phyloP scores from a whole-genome alignment of 768 basidiomycete genomes.

The Lentinula detonsa region DNA sequence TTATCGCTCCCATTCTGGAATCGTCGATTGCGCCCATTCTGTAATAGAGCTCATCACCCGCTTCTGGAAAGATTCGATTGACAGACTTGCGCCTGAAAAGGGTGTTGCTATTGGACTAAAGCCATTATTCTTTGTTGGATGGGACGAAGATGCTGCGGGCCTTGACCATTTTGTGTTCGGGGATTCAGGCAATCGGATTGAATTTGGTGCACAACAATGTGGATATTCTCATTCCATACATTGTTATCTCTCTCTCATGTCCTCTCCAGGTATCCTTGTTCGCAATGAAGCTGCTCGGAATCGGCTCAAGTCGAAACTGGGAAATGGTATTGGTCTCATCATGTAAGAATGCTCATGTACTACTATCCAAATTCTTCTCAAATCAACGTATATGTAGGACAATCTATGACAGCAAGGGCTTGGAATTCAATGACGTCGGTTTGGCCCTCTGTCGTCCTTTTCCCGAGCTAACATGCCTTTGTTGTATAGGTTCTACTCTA shows the following conservation, averaged over 20 bases:
- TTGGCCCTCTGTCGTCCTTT: background rate
- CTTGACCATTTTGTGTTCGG: conserved; percentile 58
- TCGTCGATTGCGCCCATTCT: conserved; percentile 65
- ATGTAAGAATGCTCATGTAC: conserved; percentile 29
- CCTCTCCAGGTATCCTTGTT: conserved; percentile 55
- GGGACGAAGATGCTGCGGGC: conserved; percentile 34
- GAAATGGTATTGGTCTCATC: conserved; percentile 48
- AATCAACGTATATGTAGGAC: conserved; percentile 27
- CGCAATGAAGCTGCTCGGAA: conserved; percentile 50
- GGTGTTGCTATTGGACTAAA: conserved; percentile 48
- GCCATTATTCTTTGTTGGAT: conserved; percentile 52
- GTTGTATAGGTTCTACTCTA: conserved; percentile 58
- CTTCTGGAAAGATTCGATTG: conserved; percentile 65
- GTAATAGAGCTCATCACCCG: conserved; percentile 54
- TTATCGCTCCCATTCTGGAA: conserved; percentile 69
- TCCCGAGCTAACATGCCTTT: background rate
- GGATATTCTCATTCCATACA: conserved; percentile 6
- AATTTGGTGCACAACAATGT: conserved; percentile 68
- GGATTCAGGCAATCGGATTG: conserved; percentile 36
- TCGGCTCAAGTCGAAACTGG: conserved; percentile 43
- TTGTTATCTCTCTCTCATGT: background rate
- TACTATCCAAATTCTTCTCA: background rate
- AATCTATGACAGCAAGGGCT: conserved; percentile 58
- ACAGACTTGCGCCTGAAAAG: conserved; percentile 47
- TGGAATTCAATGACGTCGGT: conserved; percentile 60